phyloP scores from a whole-genome alignment of 495 filamentous ascomycete genomes.

The Stereocaulon alpinum region DNA sequence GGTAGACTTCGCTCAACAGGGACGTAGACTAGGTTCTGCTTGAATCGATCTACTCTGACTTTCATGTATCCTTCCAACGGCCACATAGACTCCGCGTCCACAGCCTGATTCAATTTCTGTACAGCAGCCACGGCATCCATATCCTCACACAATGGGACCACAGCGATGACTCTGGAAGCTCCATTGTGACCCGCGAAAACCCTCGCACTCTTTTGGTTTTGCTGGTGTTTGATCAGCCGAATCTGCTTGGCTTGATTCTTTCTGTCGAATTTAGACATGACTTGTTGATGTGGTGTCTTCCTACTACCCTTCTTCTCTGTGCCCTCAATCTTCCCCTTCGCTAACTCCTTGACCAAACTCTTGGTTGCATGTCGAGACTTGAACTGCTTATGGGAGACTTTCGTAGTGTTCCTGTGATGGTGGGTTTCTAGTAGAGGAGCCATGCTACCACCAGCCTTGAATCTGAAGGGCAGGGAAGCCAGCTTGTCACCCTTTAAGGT shows the following conservation, averaged over 20 bases:
- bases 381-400: conserved; percentile 73
- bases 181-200: conserved; percentile 77
- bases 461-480: conserved; percentile 73
- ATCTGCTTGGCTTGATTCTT: conserved; percentile 86
- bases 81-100: conserved; percentile 65
- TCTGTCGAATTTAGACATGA: conserved; percentile 93
- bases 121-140: conserved; percentile 58
- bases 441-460: conserved; percentile 69
- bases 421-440: conserved; percentile 46
- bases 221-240: conserved; percentile 67
- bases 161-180: conserved; percentile 82
- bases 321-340: conserved; percentile 65
- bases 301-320: conserved; percentile 46
- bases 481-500: conserved; percentile 16
- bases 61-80: conserved; percentile 46
- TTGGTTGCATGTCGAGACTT: conserved; percentile 88
- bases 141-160: conserved; percentile 71
- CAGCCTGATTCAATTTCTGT: conserved; percentile 56
- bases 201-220: conserved; percentile 61
- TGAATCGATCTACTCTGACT: conserved; percentile 76
- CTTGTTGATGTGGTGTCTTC: conserved; percentile 86
- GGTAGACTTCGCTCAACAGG: conserved; percentile 60
- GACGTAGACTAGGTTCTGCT: conserved; percentile 82
- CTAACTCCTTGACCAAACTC: conserved; percentile 63
- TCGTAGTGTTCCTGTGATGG: conserved; percentile 87